Conservation (phyloP, 2,329 filamentous ascomycete genomes). For the Phaeophleospora eucalypticola region DNA sequence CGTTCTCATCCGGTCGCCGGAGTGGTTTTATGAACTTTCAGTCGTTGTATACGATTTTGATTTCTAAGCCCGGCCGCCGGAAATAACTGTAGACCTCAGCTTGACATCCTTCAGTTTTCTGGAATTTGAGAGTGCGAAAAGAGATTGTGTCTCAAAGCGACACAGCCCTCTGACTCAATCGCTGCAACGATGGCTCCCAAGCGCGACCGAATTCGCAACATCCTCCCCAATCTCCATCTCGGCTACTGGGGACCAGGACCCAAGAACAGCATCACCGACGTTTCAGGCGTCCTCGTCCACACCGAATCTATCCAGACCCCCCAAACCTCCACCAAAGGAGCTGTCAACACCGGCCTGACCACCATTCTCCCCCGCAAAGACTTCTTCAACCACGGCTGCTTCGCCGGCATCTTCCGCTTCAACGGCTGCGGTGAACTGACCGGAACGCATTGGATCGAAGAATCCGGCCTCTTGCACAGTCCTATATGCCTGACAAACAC, state of each 20-base stretch:
- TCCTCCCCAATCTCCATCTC: background rate
- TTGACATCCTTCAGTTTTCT: too few species aligned
- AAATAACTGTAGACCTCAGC: too few species aligned
- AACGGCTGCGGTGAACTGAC: slow-evolving; percentile 4
- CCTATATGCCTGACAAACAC: background rate
- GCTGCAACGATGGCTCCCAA: too few species aligned
- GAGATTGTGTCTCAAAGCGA: too few species aligned
- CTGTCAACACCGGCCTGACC: slow-evolving; percentile 1
- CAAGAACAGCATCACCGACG: slow-evolving; percentile 1
- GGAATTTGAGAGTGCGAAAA: too few species aligned
- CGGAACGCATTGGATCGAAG: slow-evolving; percentile 4
- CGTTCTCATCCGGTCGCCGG: too few species aligned
- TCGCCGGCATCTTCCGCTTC: slow-evolving; percentile 6
- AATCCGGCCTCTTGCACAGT: background rate
- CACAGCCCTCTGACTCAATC: too few species aligned
- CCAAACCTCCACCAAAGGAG: background rate
- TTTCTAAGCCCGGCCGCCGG: too few species aligned
- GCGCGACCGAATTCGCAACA: background rate
- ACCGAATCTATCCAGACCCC: background rate
- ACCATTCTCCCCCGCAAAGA: background rate
- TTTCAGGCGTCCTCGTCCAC: background rate
- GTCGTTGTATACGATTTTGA: too few species aligned
- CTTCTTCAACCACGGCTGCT: slow-evolving; percentile 2
- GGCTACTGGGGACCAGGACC: background rate
- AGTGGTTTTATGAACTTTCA: too few species aligned